Percentiles rank a stretch among this genome's conserved stretches.
These are phyloP conservation scores for Fusarium mangiferae DNA, from an alignment of 2,329 filamentous ascomycete species.

Conservation along the genomic window DNA sequence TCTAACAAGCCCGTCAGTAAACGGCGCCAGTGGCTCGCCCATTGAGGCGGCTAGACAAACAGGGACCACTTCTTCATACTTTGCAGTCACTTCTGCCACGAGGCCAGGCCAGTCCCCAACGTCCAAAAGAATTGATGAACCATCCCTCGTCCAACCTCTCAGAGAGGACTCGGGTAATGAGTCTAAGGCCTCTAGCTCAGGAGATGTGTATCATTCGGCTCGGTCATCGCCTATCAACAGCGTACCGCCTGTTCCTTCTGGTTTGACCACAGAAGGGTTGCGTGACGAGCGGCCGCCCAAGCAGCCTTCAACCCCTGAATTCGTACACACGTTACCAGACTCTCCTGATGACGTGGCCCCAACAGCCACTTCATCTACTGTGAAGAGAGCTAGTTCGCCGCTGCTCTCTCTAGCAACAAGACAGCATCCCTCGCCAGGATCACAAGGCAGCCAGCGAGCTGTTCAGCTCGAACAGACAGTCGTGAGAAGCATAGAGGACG, in stretches of 20 bases:
- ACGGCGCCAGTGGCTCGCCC: not conserved
- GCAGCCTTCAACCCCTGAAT: conserved; percentile 9
- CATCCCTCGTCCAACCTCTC: conserved; percentile 29
- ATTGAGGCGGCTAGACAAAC: conserved; percentile 1
- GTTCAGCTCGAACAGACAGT: conserved; percentile 12
- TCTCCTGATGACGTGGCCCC: conserved; percentile 11
- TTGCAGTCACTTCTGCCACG: conserved; percentile 6
- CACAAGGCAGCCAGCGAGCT: not conserved
- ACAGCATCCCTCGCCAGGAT: not conserved
- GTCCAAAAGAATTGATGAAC: conserved; percentile 19
- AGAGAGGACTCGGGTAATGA: conserved; percentile 35
- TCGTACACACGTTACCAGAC: conserved; percentile 28
- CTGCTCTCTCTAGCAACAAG: conserved; percentile 6
- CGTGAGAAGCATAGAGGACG: conserved; percentile 36
- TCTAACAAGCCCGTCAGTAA: conserved; percentile 9
- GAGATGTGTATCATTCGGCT: conserved; percentile 37
- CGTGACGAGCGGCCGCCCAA: not conserved
- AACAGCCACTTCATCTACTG: conserved; percentile 12
- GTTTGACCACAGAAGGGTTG: conserved; percentile 16
- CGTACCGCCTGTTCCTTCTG: conserved; percentile 13
- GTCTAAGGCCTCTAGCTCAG: conserved; percentile 30
- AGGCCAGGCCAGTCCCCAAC: conserved; percentile 5
- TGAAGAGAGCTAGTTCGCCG: conserved; percentile 22
- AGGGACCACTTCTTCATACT: conserved; percentile 23
- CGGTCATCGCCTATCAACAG: conserved; percentile 32